Base-by-base conservation (phyloP, 768 basidiomycete species). In the Cystobasidiopsis lactophilus region DNA sequence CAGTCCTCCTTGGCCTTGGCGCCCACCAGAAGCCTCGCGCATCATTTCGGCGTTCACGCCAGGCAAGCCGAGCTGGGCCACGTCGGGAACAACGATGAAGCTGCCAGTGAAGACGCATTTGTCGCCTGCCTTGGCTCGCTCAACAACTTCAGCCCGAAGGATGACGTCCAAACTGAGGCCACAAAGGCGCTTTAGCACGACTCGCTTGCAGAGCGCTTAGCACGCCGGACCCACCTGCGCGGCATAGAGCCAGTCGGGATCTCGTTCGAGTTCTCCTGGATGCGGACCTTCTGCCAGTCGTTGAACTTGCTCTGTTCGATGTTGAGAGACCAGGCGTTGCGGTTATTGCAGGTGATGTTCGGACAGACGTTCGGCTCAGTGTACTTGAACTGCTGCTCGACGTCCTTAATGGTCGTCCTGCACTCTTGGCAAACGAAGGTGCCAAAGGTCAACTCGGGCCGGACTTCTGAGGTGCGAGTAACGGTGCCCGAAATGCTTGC, bases 351-450 rank as follows among this genome's bases (percentile, higher is more conserved):
- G 0, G 82, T 82, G 19, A 82, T 79, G 63, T 98, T 98, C 18
- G 85, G 93, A 64, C 93, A 98, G 40, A 95, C 70, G 49, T 77
- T 77, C 11, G 93, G 93, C 85, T 96, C 93, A 19, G 93, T 98
- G 65, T 95, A 96, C 65, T 95, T 98, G 75, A 98, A 98, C 65
- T 98, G 93, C 65, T 98, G 93, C 64, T 98, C 93, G 45, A 98
- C 79, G 63, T 95, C 91, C 51, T 80, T 76, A 24, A 95, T 80
- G 11, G 80, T 70, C 29, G 82, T 84, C 43, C 76, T 74, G 63
- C 93, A 98, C 40, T 80, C 74, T 66, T 85, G 81, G 60, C 93
- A 98, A 44, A 80, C 77, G 65, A 93, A 98, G 54, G 83, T 88
- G 19, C 91, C 93, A 61, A 75, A 88, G 19, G 96, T 71, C 46